phyloP scores from a whole-genome alignment of 768 basidiomycete genomes.

The Amanita subjunquillea region DNA sequence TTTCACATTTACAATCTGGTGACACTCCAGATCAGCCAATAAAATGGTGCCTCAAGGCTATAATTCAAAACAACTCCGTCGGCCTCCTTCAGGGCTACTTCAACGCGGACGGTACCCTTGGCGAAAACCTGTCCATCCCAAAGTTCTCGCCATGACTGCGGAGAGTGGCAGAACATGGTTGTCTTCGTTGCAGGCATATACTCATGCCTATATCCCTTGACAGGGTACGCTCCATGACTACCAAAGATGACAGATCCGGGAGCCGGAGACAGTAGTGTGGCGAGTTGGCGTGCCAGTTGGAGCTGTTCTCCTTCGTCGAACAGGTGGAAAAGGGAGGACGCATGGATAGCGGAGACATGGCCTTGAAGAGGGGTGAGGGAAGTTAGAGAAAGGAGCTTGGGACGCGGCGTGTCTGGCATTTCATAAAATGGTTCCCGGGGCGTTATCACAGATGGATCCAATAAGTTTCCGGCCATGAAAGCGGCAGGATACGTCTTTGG shows the following conservation, averaged over 20 bases:
- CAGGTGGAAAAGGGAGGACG: conserved; percentile 26
- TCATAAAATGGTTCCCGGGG: conserved; percentile 11
- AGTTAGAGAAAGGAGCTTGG: conserved; percentile 9
- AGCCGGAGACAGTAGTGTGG: conserved; percentile 20
- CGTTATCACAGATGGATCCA: conserved; percentile 34
- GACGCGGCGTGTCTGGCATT: conserved; percentile 4
- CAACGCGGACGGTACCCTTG: conserved; percentile 15
- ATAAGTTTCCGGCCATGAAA: conserved; percentile 46
- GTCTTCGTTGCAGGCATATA: conserved; percentile 1
- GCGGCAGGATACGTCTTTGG: conserved; percentile 40
- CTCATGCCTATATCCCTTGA: conserved; percentile 18
- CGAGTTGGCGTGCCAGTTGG: conserved; percentile 19
- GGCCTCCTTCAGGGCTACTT: conserved; percentile 11
- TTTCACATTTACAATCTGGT: conserved; percentile 4
- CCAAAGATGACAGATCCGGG: conserved; percentile 26
- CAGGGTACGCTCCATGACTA: conserved; percentile 23
- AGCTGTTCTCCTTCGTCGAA: conserved; percentile 23
- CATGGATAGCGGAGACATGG: conserved; percentile 35
- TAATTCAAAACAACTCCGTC: background rate
- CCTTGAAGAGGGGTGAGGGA: conserved; percentile 24
- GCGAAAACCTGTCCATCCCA: conserved; percentile 26
- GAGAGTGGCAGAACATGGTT: conserved; percentile 28
- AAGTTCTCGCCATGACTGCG: conserved; percentile 23
- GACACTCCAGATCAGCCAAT: conserved; percentile 11
- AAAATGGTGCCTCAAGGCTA: background rate